phyloP scores from a whole-genome alignment of 2,329 filamentous ascomycete genomes.

The Ascochyta pisi region DNA sequence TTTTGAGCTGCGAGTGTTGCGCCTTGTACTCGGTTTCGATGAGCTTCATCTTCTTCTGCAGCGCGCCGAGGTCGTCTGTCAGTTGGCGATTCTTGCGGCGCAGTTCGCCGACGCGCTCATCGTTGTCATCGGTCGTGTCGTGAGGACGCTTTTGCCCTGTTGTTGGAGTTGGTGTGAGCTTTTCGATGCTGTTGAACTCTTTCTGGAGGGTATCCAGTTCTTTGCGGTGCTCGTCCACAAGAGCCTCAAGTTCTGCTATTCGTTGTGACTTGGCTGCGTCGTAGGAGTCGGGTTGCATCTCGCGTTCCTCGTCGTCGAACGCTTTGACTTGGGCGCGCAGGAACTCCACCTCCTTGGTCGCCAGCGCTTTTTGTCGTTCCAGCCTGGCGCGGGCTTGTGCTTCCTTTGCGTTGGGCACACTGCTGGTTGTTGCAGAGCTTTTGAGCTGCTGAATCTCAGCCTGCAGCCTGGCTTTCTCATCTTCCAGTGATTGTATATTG shows the following conservation, averaged over 20 bases:
- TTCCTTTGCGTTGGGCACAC: constrained; percentile 58
- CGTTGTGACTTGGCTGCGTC: constrained; percentile 77
- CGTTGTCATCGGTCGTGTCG: constrained; percentile 59
- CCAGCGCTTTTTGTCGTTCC: constrained; percentile 84
- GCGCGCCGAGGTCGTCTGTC: constrained; percentile 75
- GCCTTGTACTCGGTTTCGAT: constrained; percentile 79
- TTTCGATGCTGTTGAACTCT: constrained; percentile 74
- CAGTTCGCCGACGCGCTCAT: constrained; percentile 80
- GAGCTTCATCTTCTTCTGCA: constrained; percentile 73
- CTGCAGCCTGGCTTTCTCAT: constrained; percentile 69
- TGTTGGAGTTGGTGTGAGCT: constrained; percentile 48
- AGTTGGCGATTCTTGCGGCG: constrained; percentile 86
- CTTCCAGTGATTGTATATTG: constrained; percentile 73
- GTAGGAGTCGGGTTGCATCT: constrained; percentile 79
- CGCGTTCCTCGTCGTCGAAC: constrained; percentile 83
- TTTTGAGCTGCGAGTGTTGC: constrained; percentile 73
- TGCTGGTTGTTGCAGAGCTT: constrained; percentile 47
- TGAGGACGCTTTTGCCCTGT: constrained; percentile 69
- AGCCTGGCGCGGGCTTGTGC: constrained; percentile 74
- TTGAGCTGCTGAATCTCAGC: constrained; percentile 76
- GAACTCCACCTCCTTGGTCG: constrained; percentile 92
- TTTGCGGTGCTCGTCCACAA: constrained; percentile 83
- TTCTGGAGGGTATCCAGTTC: constrained; percentile 78
- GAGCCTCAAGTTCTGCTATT: constrained; percentile 80
- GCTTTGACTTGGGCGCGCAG: constrained; percentile 90